Conservation (phyloP, 306 rosid genomes). For the Malus sylvestris region DNA sequence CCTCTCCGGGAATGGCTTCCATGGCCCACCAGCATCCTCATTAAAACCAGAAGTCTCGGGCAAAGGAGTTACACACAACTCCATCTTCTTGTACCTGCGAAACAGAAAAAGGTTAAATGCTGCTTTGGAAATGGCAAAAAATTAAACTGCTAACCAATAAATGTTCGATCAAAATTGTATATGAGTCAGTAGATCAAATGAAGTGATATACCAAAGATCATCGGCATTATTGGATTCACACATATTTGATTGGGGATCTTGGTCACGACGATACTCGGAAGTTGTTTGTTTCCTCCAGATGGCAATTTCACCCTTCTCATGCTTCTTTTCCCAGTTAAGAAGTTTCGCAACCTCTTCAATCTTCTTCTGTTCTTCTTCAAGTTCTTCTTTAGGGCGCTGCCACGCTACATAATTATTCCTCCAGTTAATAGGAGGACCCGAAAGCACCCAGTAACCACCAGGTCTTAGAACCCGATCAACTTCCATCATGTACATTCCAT, state of each 20-base stretch:
- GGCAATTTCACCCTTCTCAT: slow-evolving; percentile 75
- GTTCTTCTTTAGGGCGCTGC: slow-evolving; percentile 63
- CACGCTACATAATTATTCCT: slow-evolving; percentile 45
- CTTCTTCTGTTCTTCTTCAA: slow-evolving; percentile 67
- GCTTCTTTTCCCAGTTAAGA: slow-evolving; percentile 85
- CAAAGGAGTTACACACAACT: slow-evolving; percentile 48
- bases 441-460: slow-evolving; percentile 82
- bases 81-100: slow-evolving; percentile 73
- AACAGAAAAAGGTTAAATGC: background rate
- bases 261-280: slow-evolving; percentile 32
- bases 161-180: background rate
- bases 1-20: slow-evolving; percentile 71
- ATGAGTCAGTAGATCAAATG: background rate
- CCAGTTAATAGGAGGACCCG: slow-evolving; percentile 86
- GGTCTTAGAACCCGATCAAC: slow-evolving; percentile 86
- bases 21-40: slow-evolving; percentile 25
- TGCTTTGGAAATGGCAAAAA: background rate
- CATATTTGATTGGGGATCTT: slow-evolving; percentile 30
- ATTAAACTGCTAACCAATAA: background rate
- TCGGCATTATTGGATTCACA: slow-evolving; percentile 34
- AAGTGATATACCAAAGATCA: slow-evolving; percentile 54
- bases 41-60: slow-evolving; percentile 20
- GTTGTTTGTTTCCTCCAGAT: slow-evolving; percentile 58
- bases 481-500: slow-evolving; percentile 81
- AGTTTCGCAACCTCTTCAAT: slow-evolving; percentile 61